phyloP scores from a whole-genome alignment of 2,329 filamentous ascomycete genomes.

The Sclerotinia trifoliorum region DNA sequence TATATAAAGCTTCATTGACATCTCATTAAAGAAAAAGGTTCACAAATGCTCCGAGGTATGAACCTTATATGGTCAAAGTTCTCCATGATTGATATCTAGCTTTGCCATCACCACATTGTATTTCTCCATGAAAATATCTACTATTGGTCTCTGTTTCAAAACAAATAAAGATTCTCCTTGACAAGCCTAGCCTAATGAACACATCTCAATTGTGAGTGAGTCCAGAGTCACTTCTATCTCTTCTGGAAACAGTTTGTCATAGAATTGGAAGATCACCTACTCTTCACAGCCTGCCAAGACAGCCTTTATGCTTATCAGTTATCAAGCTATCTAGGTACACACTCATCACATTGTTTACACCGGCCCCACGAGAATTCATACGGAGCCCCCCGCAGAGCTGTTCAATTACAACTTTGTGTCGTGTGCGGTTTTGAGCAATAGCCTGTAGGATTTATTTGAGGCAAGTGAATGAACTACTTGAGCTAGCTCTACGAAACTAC shows the following conservation, averaged over 20 bases:
- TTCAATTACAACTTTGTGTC: conserved; percentile 13
- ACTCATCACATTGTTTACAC: no score
- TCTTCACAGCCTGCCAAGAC: conserved; percentile 18
- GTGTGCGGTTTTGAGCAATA: background rate
- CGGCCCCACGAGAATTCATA: conserved; percentile 17
- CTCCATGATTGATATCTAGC: background rate
- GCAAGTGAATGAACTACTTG: conserved; percentile 12
- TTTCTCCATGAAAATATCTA: background rate
- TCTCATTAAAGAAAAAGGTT: no score
- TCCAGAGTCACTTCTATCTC: background rate
- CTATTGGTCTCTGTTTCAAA: background rate
- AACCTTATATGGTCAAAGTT: background rate
- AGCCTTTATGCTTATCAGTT: conserved; percentile 9
- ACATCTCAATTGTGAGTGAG: background rate
- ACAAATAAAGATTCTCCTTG: background rate
- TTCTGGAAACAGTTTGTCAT: conserved; percentile 9
- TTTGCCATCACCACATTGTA: background rate
- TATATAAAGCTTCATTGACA: no score
- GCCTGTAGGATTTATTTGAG: conserved; percentile 3
- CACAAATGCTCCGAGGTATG: background rate
- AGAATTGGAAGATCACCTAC: conserved; percentile 9
- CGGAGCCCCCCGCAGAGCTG: conserved; percentile 12
- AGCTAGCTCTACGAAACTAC: background rate
- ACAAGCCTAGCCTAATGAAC: background rate
- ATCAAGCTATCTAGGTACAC: conserved; percentile 18